Evolutionary conservation across 192 early-diverging fungal genomes (phyloP).

Genomic region (Podila minutissima): DNA sequence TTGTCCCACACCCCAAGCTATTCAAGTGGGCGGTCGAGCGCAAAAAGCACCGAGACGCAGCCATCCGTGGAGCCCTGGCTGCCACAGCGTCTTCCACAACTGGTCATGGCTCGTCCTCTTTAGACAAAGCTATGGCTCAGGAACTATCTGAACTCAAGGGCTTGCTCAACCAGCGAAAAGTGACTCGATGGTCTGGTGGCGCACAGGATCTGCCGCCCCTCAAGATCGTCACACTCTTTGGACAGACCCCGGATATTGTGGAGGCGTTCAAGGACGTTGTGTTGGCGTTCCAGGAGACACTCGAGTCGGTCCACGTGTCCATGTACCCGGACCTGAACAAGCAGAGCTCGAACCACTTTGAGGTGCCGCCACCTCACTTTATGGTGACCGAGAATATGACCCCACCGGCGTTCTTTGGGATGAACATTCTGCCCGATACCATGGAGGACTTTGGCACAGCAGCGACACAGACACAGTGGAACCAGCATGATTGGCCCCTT

Average conservation of each 20-base stretch:
- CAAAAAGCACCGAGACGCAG: background rate
- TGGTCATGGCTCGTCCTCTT: background rate
- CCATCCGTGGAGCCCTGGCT: no score
- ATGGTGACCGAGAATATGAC: background rate
- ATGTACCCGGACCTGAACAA: slow-evolving; percentile 39
- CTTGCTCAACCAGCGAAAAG: background rate
- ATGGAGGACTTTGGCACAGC: background rate
- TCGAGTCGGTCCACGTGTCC: slow-evolving; percentile 29
- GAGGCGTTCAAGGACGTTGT: slow-evolving; percentile 35
- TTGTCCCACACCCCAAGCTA: slow-evolving; percentile 30
- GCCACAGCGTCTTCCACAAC: background rate
- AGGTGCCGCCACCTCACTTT: slow-evolving; percentile 16
- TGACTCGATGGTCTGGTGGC: background rate
- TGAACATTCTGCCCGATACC: slow-evolving; percentile 2
- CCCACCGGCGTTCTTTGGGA: slow-evolving; percentile 10
- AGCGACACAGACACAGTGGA: background rate
- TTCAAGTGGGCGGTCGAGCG: slow-evolving; percentile 25
- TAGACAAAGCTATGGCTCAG: background rate
- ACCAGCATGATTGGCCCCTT: background rate
- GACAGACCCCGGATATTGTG: slow-evolving; percentile 24
- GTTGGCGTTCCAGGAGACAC: slow-evolving; percentile 29
- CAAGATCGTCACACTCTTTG: slow-evolving; percentile 32
- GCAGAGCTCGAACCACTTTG: slow-evolving; percentile 2
- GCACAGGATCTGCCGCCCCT: slow-evolving; percentile 11
- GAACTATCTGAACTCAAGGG: background rate